phyloP scores from a whole-genome alignment of 2,329 filamentous ascomycete genomes.

The Pyricularia grisea region DNA sequence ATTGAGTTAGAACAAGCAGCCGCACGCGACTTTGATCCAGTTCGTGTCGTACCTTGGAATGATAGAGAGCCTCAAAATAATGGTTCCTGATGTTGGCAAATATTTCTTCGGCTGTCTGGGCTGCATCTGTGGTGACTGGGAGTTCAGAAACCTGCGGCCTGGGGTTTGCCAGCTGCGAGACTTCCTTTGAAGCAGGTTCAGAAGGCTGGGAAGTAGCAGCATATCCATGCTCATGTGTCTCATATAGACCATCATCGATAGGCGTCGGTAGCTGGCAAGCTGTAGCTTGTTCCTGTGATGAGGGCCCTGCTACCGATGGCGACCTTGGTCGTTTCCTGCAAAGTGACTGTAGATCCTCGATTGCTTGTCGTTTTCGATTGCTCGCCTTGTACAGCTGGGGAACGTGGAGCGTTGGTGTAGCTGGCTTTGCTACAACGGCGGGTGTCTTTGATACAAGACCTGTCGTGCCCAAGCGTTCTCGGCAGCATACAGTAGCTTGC shows the following conservation, averaged over 20 bases:
- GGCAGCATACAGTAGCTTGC: conserved; percentile 37
- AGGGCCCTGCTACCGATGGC: conserved; percentile 19
- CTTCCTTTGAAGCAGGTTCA: background rate
- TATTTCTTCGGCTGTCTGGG: conserved; percentile 35
- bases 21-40: background rate
- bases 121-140: conserved; percentile 18
- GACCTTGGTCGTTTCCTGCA: conserved; percentile 42
- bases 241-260: background rate
- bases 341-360: conserved; percentile 53
- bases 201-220: background rate
- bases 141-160: conserved; percentile 12
- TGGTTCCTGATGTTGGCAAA: conserved; percentile 49
- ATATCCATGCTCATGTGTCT: background rate
- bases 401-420: conserved; percentile 25
- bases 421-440: background rate
- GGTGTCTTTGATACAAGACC: background rate
- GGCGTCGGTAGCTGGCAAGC: conserved; percentile 4
- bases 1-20: background rate
- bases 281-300: conserved; percentile 8
- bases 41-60: conserved; percentile 43
- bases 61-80: conserved; percentile 52
- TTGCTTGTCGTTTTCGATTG: conserved; percentile 48
- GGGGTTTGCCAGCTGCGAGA: conserved; percentile 5
- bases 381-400: conserved; percentile 36
- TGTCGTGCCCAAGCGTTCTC: conserved; percentile 15